phyloP scores from a whole-genome alignment of 2,329 filamentous ascomycete genomes.

The Botryotinia convoluta region DNA sequence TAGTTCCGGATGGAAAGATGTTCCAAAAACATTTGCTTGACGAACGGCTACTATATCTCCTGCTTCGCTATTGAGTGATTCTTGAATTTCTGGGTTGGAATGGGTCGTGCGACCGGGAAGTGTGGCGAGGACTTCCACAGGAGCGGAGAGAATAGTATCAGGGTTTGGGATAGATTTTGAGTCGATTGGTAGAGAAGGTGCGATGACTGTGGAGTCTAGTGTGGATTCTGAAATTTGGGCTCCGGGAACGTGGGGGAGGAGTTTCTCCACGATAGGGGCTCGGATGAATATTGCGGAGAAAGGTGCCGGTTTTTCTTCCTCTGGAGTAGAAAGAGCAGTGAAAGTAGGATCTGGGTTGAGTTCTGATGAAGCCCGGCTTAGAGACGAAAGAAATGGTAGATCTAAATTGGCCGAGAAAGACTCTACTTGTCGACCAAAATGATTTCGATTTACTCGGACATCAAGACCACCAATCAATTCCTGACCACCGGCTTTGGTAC shows the following conservation, averaged over 20 bases:
- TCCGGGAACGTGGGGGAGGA: slow-evolving; percentile 51
- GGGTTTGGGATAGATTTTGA: slow-evolving; percentile 21
- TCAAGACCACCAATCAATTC: slow-evolving; percentile 89
- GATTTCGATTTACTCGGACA: slow-evolving; percentile 88
- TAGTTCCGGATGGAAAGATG: slow-evolving; percentile 93
- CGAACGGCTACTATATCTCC: slow-evolving; percentile 84
- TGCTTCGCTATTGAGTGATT: slow-evolving; percentile 41
- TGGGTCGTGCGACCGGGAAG: slow-evolving; percentile 43
- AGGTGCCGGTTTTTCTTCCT: slow-evolving; percentile 38
- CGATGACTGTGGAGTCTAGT: slow-evolving; percentile 41
- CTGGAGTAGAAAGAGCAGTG: not conserved
- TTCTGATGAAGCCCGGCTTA: slow-evolving; percentile 22
- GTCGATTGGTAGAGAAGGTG: slow-evolving; percentile 30
- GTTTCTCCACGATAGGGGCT: slow-evolving; percentile 85
- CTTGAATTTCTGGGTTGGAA: slow-evolving; percentile 32
- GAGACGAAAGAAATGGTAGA: slow-evolving; percentile 61
- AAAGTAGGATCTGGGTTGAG: slow-evolving; percentile 30
- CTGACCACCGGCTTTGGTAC: slow-evolving; percentile 86
- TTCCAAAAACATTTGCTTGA: slow-evolving; percentile 90
- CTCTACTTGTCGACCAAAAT: slow-evolving; percentile 91
- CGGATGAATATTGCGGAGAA: slow-evolving; percentile 91
- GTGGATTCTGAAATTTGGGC: slow-evolving; percentile 42
- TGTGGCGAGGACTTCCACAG: slow-evolving; percentile 52
- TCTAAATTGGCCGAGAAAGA: slow-evolving; percentile 78
- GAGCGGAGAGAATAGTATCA: slow-evolving; percentile 27